These are phyloP conservation scores for Aspergillus wentii DNA, from an alignment of 495 filamentous ascomycete species.

Conservation along the genomic window DNA sequence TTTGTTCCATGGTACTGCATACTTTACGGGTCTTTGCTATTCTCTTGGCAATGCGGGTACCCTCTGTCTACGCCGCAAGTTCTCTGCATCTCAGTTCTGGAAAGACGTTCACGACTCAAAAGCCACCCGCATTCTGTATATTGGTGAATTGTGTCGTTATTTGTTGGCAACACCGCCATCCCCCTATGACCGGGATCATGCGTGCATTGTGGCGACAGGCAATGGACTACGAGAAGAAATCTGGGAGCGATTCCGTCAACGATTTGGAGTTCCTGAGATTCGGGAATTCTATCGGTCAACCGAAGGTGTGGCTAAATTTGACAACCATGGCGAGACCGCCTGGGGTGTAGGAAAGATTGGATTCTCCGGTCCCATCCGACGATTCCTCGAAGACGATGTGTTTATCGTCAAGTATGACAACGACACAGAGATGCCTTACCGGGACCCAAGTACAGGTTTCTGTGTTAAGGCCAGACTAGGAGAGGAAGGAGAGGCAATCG, in stretches of 20 bases:
- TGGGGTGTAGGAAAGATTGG: conserved; percentile 79
- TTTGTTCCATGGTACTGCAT: conserved; percentile 80
- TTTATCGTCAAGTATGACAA: conserved; percentile 68
- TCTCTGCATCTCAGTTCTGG: conserved; percentile 86
- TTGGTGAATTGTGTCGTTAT: conserved; percentile 91
- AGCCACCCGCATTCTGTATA: conserved; percentile 85
- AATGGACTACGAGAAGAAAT: conserved; percentile 91
- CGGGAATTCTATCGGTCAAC: conserved; percentile 90
- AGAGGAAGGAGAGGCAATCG: conserved; percentile 79
- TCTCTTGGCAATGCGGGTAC: conserved; percentile 37
- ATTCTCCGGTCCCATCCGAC: conserved; percentile 60
- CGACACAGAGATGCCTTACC: conserved; percentile 62
- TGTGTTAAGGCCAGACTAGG: conserved; percentile 54
- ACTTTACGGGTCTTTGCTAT: conserved; percentile 57
- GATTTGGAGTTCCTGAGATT: conserved; percentile 76
- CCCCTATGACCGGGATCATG: conserved; percentile 69
- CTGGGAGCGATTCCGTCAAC: conserved; percentile 79
- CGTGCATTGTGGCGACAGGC: conserved; percentile 71
- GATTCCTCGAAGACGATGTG: conserved; percentile 46
- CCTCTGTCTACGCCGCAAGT: conserved; percentile 58
- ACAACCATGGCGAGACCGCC: conserved; percentile 68
- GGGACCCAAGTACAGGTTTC: conserved; percentile 67
- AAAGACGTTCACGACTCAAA: conserved; percentile 69
- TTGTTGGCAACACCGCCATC: conserved; percentile 71
- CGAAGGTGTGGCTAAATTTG: conserved; percentile 68